phyloP scores from a whole-genome alignment of 441 rosid species.

The Populus hybrid region DNA sequence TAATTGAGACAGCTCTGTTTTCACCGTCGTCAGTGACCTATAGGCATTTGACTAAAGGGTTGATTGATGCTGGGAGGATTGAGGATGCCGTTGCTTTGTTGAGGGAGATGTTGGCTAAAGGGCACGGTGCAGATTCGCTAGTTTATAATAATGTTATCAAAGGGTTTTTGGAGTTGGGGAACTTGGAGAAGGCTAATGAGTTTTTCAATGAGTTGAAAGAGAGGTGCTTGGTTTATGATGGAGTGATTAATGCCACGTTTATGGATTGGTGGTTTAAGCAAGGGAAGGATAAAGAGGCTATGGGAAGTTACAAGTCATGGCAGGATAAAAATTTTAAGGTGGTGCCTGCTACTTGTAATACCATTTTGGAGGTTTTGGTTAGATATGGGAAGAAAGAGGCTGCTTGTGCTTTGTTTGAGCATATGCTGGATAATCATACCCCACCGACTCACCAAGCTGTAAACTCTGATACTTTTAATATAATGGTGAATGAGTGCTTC shows the following conservation, averaged over 20 bases:
- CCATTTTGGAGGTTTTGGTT: conserved; percentile 74
- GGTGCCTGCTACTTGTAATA: conserved; percentile 80
- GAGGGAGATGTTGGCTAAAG: conserved; percentile 81
- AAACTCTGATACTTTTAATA: conserved; percentile 73
- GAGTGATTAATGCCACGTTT: too few species aligned
- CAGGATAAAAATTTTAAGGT: conserved; percentile 70
- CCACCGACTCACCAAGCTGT: conserved; percentile 74
- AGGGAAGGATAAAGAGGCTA: conserved; percentile 78
- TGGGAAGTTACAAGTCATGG: conserved; percentile 73
- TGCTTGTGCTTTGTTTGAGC: conserved; percentile 67
- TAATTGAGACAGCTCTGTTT: conserved; percentile 71
- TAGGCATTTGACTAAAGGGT: conserved; percentile 37
- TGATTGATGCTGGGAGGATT: conserved; percentile 61
- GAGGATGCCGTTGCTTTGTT: conserved; percentile 75
- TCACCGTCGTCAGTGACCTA: conserved; percentile 76
- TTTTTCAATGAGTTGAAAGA: conserved; percentile 31
- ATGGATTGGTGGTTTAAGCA: conserved; percentile 96
- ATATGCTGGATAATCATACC: conserved; percentile 85
- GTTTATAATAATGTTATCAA: conserved; percentile 71
- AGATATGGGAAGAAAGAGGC: conserved; percentile 21
- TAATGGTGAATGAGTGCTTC: conserved; percentile 88
- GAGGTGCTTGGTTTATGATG: conserved; percentile 78
- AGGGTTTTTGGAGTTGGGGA: conserved; percentile 70
- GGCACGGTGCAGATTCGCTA: conserved; percentile 83
- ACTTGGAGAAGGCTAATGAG: conserved; percentile 79